Conservation (phyloP, 129 eudicot genomes). For the Pulicaria dysenterica region DNA sequence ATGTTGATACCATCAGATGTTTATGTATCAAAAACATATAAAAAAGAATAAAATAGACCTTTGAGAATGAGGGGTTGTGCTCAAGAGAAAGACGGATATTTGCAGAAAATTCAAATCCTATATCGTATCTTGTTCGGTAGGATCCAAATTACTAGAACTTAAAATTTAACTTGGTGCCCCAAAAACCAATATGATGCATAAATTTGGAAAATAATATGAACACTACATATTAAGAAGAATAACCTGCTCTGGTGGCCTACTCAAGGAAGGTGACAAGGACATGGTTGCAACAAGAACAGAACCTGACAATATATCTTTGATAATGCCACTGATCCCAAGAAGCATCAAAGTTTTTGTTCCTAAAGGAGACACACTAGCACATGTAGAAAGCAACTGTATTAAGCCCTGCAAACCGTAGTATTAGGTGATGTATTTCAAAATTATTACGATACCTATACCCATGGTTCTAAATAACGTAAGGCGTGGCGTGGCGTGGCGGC, state of each 20-base stretch:
- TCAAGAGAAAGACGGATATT: not conserved
- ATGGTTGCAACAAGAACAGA: slow-evolving; percentile 74
- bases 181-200: not conserved
- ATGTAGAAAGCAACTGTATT: slow-evolving; percentile 88
- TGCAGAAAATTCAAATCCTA: not conserved
- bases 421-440: too few relatives aligned
- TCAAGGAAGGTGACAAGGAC: slow-evolving; percentile 91
- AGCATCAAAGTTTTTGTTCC: slow-evolving; percentile 90
- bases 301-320: slow-evolving; percentile 80
- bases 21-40: not conserved
- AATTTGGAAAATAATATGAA: not conserved
- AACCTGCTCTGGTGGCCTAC: slow-evolving; percentile 96
- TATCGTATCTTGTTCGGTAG: not conserved
- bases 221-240: not conserved
- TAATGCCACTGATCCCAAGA: slow-evolving; percentile 87
- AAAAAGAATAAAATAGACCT: too few relatives aligned
- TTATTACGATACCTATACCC: too few relatives aligned
- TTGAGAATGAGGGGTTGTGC: not conserved
- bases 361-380: slow-evolving; percentile 93
- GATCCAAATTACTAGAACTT: not conserved
- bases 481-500: too few relatives aligned
- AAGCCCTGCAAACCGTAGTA: slow-evolving; percentile 53
- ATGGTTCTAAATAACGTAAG: too few relatives aligned
- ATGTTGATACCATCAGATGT: not conserved
- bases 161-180: not conserved